Conservation (phyloP, 2,329 filamentous ascomycete genomes). For the Alternaria hordeiaustralica region DNA sequence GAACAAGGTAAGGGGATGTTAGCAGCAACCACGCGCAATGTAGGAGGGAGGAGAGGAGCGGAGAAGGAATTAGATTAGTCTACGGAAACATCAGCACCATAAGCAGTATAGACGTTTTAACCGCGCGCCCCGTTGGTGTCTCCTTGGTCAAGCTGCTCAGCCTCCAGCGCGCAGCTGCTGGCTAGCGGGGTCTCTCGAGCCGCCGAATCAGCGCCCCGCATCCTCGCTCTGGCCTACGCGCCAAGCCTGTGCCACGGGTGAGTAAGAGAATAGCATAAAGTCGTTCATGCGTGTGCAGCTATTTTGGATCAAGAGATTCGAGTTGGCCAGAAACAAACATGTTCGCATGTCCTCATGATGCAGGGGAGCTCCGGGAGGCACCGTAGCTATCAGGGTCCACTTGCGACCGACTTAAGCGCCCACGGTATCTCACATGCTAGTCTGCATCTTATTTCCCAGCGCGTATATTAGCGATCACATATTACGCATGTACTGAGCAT, state of each 20-base stretch:
- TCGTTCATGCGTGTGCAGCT: not conserved
- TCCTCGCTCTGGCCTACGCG: conserved; percentile 8
- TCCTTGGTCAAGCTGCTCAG: conserved; percentile 40
- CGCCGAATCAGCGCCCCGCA: conserved; percentile 34
- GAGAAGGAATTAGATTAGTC: conserved; percentile 10
- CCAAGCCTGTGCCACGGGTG: conserved; percentile 21
- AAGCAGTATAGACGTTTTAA: conserved; percentile 23
- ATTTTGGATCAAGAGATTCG: not conserved
- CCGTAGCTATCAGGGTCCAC: conserved; percentile 17
- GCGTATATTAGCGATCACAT: not conserved
- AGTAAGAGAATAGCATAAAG: conserved; percentile 4
- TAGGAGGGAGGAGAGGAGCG: not conserved
- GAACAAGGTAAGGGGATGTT: not conserved
- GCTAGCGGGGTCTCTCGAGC: conserved; percentile 40
- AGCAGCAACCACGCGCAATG: conserved; percentile 1
- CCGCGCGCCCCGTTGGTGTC: conserved; percentile 21
- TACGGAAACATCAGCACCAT: conserved; percentile 28
- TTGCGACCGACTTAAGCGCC: conserved; percentile 23
- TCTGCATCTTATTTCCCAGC: conserved; percentile 15
- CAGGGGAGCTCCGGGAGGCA: conserved; percentile 1
- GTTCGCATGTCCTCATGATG: not conserved
- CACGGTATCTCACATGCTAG: not conserved
- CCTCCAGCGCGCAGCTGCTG: conserved; percentile 39
- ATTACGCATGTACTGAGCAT: not conserved
- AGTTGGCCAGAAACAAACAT: not conserved